Evolutionary conservation across 2,329 filamentous ascomycete genomes (phyloP), one percentile per base, ranked within the genome.

Genomic region (Lasiodiplodia sp.): DNA sequence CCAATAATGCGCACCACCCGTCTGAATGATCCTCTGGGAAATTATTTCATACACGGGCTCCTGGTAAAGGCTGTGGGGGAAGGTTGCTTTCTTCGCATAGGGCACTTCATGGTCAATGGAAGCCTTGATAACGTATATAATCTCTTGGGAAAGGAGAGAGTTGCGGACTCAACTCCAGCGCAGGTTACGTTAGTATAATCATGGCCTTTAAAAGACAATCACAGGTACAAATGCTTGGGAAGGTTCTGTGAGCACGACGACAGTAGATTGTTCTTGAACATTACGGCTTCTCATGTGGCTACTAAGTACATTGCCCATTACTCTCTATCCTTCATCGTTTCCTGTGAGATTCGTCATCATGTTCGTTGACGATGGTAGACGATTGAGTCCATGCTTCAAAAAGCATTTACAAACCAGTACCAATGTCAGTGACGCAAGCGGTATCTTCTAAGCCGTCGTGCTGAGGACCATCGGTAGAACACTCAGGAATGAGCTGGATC

Each of bases 401-500:
- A 18, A 1, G 4, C 14, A 16, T 6, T 21, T 38, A 57, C 55
- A 57, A 40, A 40, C 40, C n/a, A 10, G 55, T 18, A n/a, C 10
- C 21, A 7, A 57, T 25, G 18, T 62, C 40, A 2, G 25, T 10
- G 6, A 62, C 57, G 18, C 57, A 62, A 31, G 38, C 16, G 7
- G 12, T 31, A 1, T 62, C 23, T 23, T n/a, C 37, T 40, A 62
- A 6, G 2, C 57, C 57, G 7, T 49, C 57, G 38, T 62, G 49
- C 8, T 8, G 3, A 10, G 57, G 57, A 11, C 57, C 57, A 2
- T 47, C 57, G 5, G 38, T 18, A 8, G 23, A 11, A 25, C 40
- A 62, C 25, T 62, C 57, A 2, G 57, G 57, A 5, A 62, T 23
- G 7, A 62, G 57, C 57, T 62, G 14, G 10, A 62, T 49, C 40